These are phyloP conservation scores for Aphanomyces cochlioides DNA, from an alignment of 352 stramenopile genomes.

Conservation along the genomic window DNA sequence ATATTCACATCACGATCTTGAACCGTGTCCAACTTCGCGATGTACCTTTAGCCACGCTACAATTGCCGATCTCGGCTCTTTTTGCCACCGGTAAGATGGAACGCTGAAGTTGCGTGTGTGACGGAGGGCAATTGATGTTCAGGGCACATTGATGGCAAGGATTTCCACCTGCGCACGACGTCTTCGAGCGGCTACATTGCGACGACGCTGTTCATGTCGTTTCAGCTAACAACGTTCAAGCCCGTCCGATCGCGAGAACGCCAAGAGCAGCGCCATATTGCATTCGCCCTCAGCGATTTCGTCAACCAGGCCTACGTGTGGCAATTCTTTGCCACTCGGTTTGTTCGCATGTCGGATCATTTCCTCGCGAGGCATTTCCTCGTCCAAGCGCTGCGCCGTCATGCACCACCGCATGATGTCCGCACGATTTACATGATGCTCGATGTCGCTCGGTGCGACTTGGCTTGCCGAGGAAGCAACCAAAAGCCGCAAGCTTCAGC, in stretches of 20 bases:
- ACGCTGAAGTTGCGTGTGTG: neutral
- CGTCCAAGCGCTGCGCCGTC: slow-evolving; percentile 11
- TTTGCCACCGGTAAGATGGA: neutral
- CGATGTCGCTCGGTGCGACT: slow-evolving; percentile 20
- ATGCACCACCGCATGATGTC: neutral
- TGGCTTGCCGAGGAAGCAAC: neutral
- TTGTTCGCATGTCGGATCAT: slow-evolving; percentile 2
- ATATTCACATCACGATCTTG: neutral
- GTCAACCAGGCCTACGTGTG: slow-evolving; percentile 26
- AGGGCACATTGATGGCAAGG: neutral
- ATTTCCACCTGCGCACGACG: neutral
- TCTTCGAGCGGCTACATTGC: neutral
- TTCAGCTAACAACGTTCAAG: slow-evolving; percentile 15
- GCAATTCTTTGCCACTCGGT: slow-evolving; percentile 7
- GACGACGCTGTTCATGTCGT: slow-evolving; percentile 7
- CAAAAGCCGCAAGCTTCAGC: neutral
- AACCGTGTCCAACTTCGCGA: slow-evolving; percentile 6
- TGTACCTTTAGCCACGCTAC: neutral
- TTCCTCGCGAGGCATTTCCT: slow-evolving; percentile 27
- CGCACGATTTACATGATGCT: slow-evolving; percentile 24
- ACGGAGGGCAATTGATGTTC: neutral
- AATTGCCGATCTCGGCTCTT: slow-evolving; percentile 10
- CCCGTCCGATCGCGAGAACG: neutral
- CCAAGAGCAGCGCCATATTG: neutral
- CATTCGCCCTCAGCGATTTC: slow-evolving; percentile 22